These are phyloP conservation scores for Colletotrichum tropicale DNA, from an alignment of 2,329 filamentous ascomycete genomes.

Conservation along the genomic window DNA sequence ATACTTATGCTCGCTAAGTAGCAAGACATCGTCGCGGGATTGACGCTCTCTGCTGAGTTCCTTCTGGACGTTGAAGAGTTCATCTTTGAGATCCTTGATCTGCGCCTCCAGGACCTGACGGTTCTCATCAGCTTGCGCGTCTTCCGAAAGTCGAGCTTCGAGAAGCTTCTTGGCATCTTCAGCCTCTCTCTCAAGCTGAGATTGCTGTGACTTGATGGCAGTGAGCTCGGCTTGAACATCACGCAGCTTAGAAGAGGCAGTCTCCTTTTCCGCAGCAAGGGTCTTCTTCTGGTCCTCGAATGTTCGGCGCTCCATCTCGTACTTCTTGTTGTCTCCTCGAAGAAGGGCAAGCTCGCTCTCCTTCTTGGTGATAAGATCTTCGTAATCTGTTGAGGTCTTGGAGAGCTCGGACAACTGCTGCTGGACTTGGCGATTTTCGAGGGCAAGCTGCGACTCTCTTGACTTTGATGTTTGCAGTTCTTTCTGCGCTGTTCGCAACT, in stretches of 20 bases:
- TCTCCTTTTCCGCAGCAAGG: slow-evolving; percentile 78
- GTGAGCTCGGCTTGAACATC: slow-evolving; percentile 89
- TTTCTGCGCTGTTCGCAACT: slow-evolving; percentile 78
- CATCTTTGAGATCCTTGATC: slow-evolving; percentile 83
- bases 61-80: slow-evolving; percentile 84
- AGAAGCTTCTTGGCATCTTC: slow-evolving; percentile 86
- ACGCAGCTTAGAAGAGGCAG: slow-evolving; percentile 74
- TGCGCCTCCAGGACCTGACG: slow-evolving; percentile 85
- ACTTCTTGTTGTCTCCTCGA: slow-evolving; percentile 82
- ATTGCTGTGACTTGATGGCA: slow-evolving; percentile 82
- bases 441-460: slow-evolving; percentile 76
- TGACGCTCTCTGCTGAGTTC: slow-evolving; percentile 91
- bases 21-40: slow-evolving; percentile 90
- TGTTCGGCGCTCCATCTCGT: slow-evolving; percentile 77
- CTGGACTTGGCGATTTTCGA: slow-evolving; percentile 83
- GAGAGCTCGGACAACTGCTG: slow-evolving; percentile 87
- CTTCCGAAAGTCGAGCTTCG: slow-evolving; percentile 87
- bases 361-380: slow-evolving; percentile 90
- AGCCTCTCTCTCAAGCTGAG: slow-evolving; percentile 85
- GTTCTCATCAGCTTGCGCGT: slow-evolving; percentile 82
- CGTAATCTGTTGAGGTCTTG: slow-evolving; percentile 90
- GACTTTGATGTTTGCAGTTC: slow-evolving; percentile 77
- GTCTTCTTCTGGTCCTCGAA: slow-evolving; percentile 80
- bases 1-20: slow-evolving; percentile 89
- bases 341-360: slow-evolving; percentile 90